Evolutionary conservation across 352 stramenopile genomes (phyloP).

Genomic region (Globisporangium radiosum): DNA sequence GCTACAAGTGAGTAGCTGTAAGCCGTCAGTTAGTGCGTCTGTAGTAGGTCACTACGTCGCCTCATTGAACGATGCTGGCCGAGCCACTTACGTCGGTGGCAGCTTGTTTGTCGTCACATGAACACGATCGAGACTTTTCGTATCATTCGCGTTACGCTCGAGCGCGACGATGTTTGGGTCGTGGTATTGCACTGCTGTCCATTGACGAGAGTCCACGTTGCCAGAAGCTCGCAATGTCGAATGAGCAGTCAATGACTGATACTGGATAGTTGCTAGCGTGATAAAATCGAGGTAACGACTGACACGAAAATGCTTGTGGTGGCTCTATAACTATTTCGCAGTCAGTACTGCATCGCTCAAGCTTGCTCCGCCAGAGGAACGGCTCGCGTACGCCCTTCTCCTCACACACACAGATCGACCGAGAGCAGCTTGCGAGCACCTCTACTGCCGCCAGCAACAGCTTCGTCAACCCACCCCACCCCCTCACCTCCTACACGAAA

Average conservation of each 20-base stretch:
- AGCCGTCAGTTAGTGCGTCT: neutral
- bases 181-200: no score
- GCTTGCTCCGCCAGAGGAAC: neutral
- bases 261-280: no score
- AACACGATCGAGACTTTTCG: no score
- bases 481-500: neutral
- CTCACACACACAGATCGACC: neutral
- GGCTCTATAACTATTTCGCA: neutral
- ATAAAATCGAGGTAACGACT: no score
- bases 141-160: no score
- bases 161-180: no score
- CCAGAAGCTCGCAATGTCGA: no score
- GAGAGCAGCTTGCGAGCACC: neutral
- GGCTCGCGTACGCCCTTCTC: neutral
- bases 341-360: neutral
- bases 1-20: conserved; percentile 20
- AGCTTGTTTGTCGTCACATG: no score
- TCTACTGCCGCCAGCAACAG: neutral
- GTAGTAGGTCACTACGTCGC: neutral
- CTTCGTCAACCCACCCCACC: neutral
- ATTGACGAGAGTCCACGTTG: no score
- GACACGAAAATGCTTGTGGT: neutral
- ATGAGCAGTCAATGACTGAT: no score
- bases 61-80: no score
- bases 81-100: no score